Evolutionary conservation across 441 rosid genomes (phyloP), one percentile per base, ranked within the genome.

Genomic region (Erodium trifolium): DNA sequence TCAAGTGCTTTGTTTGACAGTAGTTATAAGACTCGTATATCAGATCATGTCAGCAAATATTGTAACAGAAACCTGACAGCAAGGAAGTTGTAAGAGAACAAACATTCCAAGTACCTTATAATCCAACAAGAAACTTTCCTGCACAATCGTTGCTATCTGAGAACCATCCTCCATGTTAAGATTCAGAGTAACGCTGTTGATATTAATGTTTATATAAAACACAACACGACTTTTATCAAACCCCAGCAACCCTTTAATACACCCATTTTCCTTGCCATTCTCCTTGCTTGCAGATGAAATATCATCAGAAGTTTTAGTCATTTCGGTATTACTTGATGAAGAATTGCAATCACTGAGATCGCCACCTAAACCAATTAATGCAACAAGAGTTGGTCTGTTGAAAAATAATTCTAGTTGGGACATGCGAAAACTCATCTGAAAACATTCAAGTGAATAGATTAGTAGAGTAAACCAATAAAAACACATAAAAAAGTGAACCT

Each of bases 91-190:
- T 4, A 64, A 63, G 19, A 13, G 39, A 60, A 23, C 31, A 31
- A 65, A 47, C 62, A 60, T 18, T 63, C 68, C 65, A 68, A 63
- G 68, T 65, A 95, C 99, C 98, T 88, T 92, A 69, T 92, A 86
- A 81, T 95, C 96, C 78, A 95, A 78, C 72, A 84, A 77, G 77
- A 95, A 95, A 72, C 90, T 84, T 86, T 95, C 99, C 81, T 91
- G 99, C 74, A 92, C 95, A 73, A 95, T 86, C 90, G 86, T 84
- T 14, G 97, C 98, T 79, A 92, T 93, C 82, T 92, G 97, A 73
- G 96, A 88, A 68, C 93, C 91, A 78, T 95, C 98, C 90, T 95
- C 99, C 78, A 89, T 91, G 82, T 85, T 92, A 66, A 95, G 95
- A 87, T 88, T 85, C 76, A 95, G 83, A 41, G 95, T 85, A 72